These are phyloP conservation scores for Leishmania arabica DNA, from an alignment of 208 protist genomes.

Conservation along the genomic window DNA sequence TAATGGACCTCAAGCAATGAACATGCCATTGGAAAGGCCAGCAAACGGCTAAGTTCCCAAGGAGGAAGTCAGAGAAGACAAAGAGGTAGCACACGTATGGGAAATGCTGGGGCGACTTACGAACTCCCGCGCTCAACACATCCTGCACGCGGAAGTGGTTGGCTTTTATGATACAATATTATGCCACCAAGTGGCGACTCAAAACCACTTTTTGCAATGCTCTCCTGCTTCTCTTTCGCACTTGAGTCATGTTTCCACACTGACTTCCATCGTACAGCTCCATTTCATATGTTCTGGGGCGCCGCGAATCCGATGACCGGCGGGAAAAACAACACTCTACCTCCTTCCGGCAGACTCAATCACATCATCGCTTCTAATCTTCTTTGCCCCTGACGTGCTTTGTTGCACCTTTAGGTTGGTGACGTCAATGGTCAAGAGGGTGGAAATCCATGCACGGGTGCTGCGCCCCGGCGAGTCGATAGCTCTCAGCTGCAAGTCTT, in stretches of 20 bases:
- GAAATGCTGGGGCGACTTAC: not conserved
- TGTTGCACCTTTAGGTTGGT: not conserved
- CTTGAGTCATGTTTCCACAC: not conserved
- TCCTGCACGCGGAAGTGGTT: not conserved
- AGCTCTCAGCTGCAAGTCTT: conserved; percentile 48
- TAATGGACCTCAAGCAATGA: not conserved
- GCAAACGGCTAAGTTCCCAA: not conserved
- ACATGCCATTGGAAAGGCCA: not conserved
- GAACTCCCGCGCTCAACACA: not conserved
- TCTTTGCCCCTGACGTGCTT: not conserved
- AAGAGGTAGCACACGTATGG: not conserved
- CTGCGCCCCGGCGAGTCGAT: conserved; percentile 66
- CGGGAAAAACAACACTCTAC: not conserved
- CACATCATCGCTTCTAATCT: not conserved
- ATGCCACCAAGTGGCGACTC: not conserved
- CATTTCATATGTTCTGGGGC: not conserved
- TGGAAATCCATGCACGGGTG: conserved; percentile 44
- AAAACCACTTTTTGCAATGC: not conserved
- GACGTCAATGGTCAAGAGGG: conserved; percentile 35
- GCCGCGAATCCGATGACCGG: not conserved
- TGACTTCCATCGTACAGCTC: not conserved
- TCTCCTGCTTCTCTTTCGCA: not conserved
- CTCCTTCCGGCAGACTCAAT: not conserved
- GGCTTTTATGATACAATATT: not conserved
- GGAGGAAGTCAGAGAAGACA: not conserved